Percentiles rank a stretch among this genome's conserved stretches.
phyloP scores from a whole-genome alignment of 1,284 basidiomycete species.

The Tremellales sp. region DNA sequence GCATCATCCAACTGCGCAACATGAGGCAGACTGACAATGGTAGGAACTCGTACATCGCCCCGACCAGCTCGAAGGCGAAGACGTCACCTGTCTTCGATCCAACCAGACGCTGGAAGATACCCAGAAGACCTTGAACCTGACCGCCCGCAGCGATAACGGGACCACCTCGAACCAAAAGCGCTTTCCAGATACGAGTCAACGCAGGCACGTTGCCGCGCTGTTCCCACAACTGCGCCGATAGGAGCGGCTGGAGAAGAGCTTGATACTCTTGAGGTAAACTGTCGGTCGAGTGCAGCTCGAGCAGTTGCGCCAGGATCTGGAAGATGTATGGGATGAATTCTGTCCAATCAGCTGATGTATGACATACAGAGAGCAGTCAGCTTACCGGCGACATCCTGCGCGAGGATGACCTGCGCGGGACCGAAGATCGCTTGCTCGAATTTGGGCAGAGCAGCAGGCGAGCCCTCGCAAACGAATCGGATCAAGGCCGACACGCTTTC shows the following conservation, averaged over 20 bases:
- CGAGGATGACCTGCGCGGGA: slow-evolving; percentile 81
- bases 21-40: slow-evolving; percentile 60
- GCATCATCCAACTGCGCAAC: neutral
- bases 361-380: neutral
- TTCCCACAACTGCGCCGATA: slow-evolving; percentile 86
- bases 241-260: slow-evolving; percentile 72
- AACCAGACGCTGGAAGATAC: slow-evolving; percentile 87
- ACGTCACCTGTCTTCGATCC: slow-evolving; percentile 83
- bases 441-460: slow-evolving; percentile 60
- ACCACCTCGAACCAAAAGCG: slow-evolving; percentile 73
- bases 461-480: slow-evolving; percentile 76
- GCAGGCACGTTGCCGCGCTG: slow-evolving; percentile 95
- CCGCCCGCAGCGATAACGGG: slow-evolving; percentile 64
- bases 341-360: slow-evolving; percentile 36
- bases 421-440: slow-evolving; percentile 84
- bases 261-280: slow-evolving; percentile 73
- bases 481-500: slow-evolving; percentile 91
- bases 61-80: slow-evolving; percentile 86
- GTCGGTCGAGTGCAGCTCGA: slow-evolving; percentile 67
- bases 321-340: slow-evolving; percentile 98
- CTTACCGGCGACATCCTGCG: slow-evolving; percentile 84
- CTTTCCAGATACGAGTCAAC: slow-evolving; percentile 80
- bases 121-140: slow-evolving; percentile 75
- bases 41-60: slow-evolving; percentile 68
- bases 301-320: slow-evolving; percentile 93